Base-by-base conservation (phyloP, 345 rosid genomes). In the Viola odorata region DNA sequence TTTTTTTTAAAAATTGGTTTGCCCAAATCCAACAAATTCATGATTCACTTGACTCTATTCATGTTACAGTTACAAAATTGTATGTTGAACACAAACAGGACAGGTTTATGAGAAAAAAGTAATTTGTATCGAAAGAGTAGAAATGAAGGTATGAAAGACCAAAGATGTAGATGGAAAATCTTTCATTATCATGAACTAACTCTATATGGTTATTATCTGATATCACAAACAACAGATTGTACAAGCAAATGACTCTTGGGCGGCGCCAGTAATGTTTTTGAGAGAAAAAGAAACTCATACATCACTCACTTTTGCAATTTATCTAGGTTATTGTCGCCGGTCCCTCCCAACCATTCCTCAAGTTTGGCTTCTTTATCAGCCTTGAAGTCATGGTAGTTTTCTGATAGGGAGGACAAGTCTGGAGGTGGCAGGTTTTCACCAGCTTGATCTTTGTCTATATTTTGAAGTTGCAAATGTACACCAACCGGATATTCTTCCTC, bases 341-440 rank as follows among this genome's bases (percentile, higher is more conserved):
- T 55, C 64, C 68, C 85, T 68, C 77, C 82, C 73, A 88, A 73
- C 96, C 97, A 94, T 66, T 85, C 89, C 75, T 88, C 80, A 39
- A 90, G 74, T 70, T 86, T 82, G 39, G 91, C 89, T 80, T 83
- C 89, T 77, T 85, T 84, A 61, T 77, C 83, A 6, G 88, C 89
- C 80, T 77, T 91, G 62, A 94, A 94, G 67, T 78, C 77, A 41
- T 85, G 82, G 41, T 55, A 85, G 45, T 75, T 68, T 70, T 75
- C 85, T 0, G 79, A 55, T 57, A 75, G 65, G 1, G 65, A 57
- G 23, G 50, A 52, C 53, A 62, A 9, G 39, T 49, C 56, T 50
- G 36, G 42, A 12, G 54, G 58, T 14, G 57, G 41, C 8, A 12
- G 15, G 52, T 54, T 55, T 16, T 37, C 62, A 40, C 68, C 68